phyloP scores from a whole-genome alignment of 208 protist species.

The Entamoeba dispar region DNA sequence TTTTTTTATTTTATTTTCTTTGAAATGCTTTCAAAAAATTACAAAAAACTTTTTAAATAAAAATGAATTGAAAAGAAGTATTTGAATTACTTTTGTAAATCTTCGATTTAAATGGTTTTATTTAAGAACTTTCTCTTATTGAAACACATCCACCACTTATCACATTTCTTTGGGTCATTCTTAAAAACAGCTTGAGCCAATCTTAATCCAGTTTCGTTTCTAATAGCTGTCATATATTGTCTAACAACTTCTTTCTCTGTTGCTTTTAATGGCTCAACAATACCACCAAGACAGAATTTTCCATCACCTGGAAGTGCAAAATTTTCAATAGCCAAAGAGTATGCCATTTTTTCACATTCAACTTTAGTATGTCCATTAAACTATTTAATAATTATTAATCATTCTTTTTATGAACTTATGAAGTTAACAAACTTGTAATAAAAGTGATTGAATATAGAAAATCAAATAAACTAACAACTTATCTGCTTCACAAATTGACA shows the following conservation, averaged over 20 bases:
- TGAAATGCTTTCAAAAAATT: too few species aligned
- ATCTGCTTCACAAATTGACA: background rate
- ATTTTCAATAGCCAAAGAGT: background rate
- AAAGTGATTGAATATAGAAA: background rate
- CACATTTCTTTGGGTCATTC: background rate
- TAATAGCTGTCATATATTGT: background rate
- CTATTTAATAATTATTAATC: background rate
- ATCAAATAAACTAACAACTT: background rate
- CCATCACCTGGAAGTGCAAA: background rate
- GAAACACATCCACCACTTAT: background rate
- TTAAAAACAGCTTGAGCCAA: background rate
- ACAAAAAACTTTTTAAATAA: background rate
- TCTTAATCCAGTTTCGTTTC: background rate
- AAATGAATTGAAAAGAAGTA: background rate
- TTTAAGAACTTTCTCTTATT: background rate
- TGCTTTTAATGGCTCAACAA: background rate
- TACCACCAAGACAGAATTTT: background rate
- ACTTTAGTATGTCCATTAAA: background rate
- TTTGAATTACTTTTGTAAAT: background rate
- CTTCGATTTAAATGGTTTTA: background rate
- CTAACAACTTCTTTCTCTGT: background rate
- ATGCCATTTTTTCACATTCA: background rate
- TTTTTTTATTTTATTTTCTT: too few species aligned
- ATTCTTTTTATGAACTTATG: background rate
- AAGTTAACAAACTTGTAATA: background rate